A percentile compares a stretch with the other conserved stretches of the same genome.
These are phyloP conservation scores for Daedalea quercina DNA, from an alignment of 768 basidiomycete genomes.

Conservation along the genomic window DNA sequence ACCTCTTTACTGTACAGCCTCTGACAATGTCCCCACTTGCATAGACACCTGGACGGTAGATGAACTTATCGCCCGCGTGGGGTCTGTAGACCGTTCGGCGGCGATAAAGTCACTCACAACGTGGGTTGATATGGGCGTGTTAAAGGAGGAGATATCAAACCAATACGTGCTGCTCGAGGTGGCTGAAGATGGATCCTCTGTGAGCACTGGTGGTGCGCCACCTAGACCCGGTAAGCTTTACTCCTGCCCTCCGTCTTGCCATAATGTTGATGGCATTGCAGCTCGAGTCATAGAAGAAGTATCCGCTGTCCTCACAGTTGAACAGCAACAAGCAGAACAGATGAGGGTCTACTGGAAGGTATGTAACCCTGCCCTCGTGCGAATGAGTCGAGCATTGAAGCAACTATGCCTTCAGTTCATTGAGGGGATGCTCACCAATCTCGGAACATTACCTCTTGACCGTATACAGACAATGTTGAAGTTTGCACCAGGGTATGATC, in stretches of 20 bases:
- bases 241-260: neutral
- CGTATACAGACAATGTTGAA: conserved; percentile 88
- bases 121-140: conserved; percentile 78
- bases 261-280: neutral
- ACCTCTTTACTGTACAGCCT: neutral
- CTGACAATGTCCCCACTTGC: conserved; percentile 1
- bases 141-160: conserved; percentile 61
- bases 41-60: conserved; percentile 66
- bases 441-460: conserved; percentile 68
- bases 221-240: neutral
- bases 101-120: conserved; percentile 71
- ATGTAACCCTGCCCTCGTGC: conserved; percentile 9
- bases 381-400: neutral
- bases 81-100: conserved; percentile 54
- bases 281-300: conserved; percentile 33
- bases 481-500: conserved; percentile 78
- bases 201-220: neutral
- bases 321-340: conserved; percentile 78
- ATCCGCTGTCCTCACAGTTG: conserved; percentile 44
- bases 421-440: conserved; percentile 86
- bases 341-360: conserved; percentile 90
- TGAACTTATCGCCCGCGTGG: conserved; percentile 58
- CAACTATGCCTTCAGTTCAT: conserved; percentile 51
- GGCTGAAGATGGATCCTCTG: conserved; percentile 38
- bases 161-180: conserved; percentile 61